Percentiles rank a stretch among this genome's conserved stretches.
These are phyloP conservation scores for Metroxylon sagu DNA, from an alignment of 176 grass and related monocot genomes.

Conservation along the genomic window DNA sequence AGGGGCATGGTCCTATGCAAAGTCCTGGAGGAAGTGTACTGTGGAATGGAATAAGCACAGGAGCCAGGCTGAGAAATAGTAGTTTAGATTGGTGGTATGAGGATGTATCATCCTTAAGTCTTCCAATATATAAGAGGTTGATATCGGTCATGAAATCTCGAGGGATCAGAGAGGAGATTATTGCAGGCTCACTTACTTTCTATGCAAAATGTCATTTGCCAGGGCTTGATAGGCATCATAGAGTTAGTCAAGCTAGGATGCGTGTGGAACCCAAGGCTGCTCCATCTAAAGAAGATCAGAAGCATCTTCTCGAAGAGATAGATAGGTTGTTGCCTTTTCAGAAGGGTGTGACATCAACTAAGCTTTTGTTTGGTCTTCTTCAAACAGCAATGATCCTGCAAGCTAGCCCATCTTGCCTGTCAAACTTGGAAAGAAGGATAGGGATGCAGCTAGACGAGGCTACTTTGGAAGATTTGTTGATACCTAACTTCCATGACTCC, in stretches of 20 bases:
- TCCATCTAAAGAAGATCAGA: constrained; percentile 71
- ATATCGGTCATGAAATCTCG: constrained; percentile 63
- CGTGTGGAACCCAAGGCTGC: constrained; percentile 31
- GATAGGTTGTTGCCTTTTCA: constrained; percentile 69
- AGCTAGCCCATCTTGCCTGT: constrained; percentile 44
- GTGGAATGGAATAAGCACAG: constrained; percentile 89
- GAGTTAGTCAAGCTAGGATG: constrained; percentile 35
- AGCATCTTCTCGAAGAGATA: constrained; percentile 78
- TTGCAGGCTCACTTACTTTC: constrained; percentile 58
- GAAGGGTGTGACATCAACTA: constrained; percentile 55
- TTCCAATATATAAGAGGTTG: constrained; percentile 59
- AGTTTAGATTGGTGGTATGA: constrained; percentile 80
- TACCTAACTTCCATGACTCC: constrained; percentile 61
- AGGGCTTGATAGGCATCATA: constrained; percentile 68
- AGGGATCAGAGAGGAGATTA: constrained; percentile 54
- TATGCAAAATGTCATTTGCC: constrained; percentile 72
- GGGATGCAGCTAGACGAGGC: constrained; percentile 77
- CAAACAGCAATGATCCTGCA: constrained; percentile 66
- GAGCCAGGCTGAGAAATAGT: constrained; percentile 50
- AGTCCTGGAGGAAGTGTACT: constrained; percentile 65
- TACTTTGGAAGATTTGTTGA: constrained; percentile 72
- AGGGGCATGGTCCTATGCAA: constrained; percentile 41
- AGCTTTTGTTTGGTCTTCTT: constrained; percentile 69
- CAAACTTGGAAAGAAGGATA: constrained; percentile 83
- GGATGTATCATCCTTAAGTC: constrained; percentile 67